Percentiles rank a stretch among this genome's conserved stretches.
Evolutionary conservation across 305 asterid species (phyloP).

Genomic region (Rubia occidens): DNA sequence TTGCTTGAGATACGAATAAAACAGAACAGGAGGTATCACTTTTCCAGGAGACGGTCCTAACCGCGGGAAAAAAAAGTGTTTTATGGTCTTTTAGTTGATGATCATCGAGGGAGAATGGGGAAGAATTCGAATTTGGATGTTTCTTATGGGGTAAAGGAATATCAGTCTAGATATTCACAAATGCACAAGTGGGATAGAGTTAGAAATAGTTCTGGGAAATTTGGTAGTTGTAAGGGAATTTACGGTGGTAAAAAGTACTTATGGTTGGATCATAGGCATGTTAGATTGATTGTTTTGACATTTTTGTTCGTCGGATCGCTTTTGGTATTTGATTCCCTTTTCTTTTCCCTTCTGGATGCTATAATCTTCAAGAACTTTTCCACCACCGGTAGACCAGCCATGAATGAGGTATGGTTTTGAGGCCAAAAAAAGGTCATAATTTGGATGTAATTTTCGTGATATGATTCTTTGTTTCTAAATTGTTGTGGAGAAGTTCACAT

Average conservation of each 20-base stretch:
- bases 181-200: constrained; percentile 39
- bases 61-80: neutral
- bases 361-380: constrained; percentile 27
- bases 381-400: constrained; percentile 19
- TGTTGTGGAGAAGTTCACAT: neutral
- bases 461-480: no score
- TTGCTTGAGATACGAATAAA: neutral
- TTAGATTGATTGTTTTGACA: constrained; percentile 41
- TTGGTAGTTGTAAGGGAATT: constrained; percentile 36
- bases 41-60: neutral
- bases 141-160: constrained; percentile 29
- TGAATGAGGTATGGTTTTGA: constrained; percentile 38
- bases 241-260: constrained; percentile 37
- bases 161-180: constrained; percentile 31
- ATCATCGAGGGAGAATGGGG: constrained; percentile 30
- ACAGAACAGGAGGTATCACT: neutral
- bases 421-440: neutral
- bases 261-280: constrained; percentile 53
- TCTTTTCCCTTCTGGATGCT: constrained; percentile 51
- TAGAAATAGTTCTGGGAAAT: constrained; percentile 39
- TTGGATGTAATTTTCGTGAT: neutral
- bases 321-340: constrained; percentile 46
- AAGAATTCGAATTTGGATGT: constrained; percentile 28
- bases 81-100: neutral
- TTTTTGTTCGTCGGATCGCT: constrained; percentile 43